Percentiles rank a stretch among this genome's conserved stretches.
phyloP scores from a whole-genome alignment of 2,329 filamentous ascomycete genomes.

The Colletotrichum sp. region DNA sequence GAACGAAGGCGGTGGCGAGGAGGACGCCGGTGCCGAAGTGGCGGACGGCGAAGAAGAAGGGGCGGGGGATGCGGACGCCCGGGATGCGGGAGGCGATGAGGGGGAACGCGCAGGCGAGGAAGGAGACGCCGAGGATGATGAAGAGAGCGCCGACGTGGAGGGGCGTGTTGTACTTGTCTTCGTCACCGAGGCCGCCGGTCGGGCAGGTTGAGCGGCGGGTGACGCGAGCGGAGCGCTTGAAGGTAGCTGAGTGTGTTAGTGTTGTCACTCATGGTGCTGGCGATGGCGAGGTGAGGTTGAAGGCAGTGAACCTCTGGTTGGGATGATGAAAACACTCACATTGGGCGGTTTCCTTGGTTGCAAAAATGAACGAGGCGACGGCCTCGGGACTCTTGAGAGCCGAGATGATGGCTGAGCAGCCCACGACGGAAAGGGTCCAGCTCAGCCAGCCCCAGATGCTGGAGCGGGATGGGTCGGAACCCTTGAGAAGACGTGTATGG shows the following conservation, averaged over 20 bases:
- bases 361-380: constrained; percentile 4
- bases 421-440: constrained; percentile 48
- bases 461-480: constrained; percentile 28
- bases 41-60: constrained; percentile 61
- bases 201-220: constrained; percentile 25
- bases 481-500: constrained; percentile 35
- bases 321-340: not conserved
- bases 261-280: not conserved
- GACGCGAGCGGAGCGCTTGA: not conserved
- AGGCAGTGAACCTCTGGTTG: not conserved
- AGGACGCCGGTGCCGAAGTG: constrained; percentile 82
- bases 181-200: constrained; percentile 30
- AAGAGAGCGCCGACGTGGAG: constrained; percentile 63
- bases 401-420: constrained; percentile 35
- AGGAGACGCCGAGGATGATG: constrained; percentile 52
- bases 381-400: constrained; percentile 21
- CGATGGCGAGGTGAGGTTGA: not conserved
- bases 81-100: constrained; percentile 58
- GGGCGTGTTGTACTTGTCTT: constrained; percentile 56
- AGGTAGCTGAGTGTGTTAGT: constrained; percentile 1
- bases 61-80: constrained; percentile 56
- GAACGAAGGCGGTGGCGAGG: constrained; percentile 79
- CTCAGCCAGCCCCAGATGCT: constrained; percentile 43
- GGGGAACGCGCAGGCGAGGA: constrained; percentile 57
- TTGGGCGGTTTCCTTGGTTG: not conserved